Evolutionary conservation across 2,329 filamentous ascomycete genomes (phyloP), one percentile per base, ranked within the genome.

Genomic region (Cryphonectria naterciae): DNA sequence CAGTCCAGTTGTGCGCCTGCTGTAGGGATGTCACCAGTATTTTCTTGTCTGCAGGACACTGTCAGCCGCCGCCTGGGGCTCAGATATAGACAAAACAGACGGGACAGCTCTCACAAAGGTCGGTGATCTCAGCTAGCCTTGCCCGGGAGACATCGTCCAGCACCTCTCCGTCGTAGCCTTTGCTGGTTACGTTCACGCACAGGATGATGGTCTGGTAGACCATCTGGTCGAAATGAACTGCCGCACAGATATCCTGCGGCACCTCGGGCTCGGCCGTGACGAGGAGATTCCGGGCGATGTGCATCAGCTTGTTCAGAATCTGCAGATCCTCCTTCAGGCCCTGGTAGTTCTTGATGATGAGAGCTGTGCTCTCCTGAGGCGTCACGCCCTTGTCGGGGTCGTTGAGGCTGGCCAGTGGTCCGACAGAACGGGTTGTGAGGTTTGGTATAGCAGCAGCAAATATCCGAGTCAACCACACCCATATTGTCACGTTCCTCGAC

Each of bases 1-100:
- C 89, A 0, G 88, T 90, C 88, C 89, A 91, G 77, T 92, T 92
- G 74, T 91, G 89, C 1, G 88, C 87, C 77, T 91, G 89, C 75
- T 92, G 89, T 17, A 92, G 79, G 2, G 87, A 88, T 0, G 89
- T 91, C 1, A 92, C 89, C 2, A 92, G 82, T 1, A 92, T 81
- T 75, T 91, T 91, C 74, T 92, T 91, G 78, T 89, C 88, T 91
- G 68, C 1, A 54, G 1, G n/a, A 39, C 41, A 8, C 32, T 64
- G 74, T 77, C 68, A 79, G 75, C 43, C 73, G 17, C 73, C 68
- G 46, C 43, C 43, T 7, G 17, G 52, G 1, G 17, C 35, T 4
- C 32, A 22, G 17, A 41, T n/a, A 32, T 4, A 41, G 5, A 58
- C 17, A 35, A 22, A 52, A 19, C 7, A 22, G 52, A 19, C 7